Evolutionary conservation across 148 eudicot genomes (phyloP).

Genomic region (Silene latifolia): DNA sequence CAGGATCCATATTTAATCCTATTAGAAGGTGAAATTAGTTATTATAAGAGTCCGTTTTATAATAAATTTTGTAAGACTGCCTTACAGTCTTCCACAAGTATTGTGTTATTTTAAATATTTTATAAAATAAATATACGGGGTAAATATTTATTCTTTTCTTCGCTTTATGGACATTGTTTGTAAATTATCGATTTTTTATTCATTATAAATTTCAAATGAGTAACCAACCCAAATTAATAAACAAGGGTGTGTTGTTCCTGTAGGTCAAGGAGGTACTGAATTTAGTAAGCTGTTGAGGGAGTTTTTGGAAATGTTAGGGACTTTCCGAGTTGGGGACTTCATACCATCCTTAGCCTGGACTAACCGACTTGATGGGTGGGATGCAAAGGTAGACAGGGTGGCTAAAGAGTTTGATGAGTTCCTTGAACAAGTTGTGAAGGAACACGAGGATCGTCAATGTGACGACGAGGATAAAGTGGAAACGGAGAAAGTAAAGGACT

Average conservation of each 20-base stretch:
- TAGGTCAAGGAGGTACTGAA: background rate
- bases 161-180: too few relatives aligned
- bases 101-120: too few relatives aligned
- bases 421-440: conserved; percentile 31
- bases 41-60: too few relatives aligned
- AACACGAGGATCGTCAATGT: conserved; percentile 25
- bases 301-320: conserved; percentile 7
- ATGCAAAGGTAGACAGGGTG: conserved; percentile 28
- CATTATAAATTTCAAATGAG: too few relatives aligned
- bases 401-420: conserved; percentile 41
- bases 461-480: background rate
- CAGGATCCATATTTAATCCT: too few relatives aligned
- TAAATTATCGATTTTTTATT: too few relatives aligned
- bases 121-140: too few relatives aligned
- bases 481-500: conserved; percentile 21
- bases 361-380: conserved; percentile 28
- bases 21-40: too few relatives aligned
- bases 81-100: too few relatives aligned
- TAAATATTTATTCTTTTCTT: too few relatives aligned
- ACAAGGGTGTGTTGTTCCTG: background rate
- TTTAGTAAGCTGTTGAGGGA: conserved; percentile 12
- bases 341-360: conserved; percentile 48
- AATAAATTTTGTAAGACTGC: too few relatives aligned
- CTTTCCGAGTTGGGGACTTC: conserved; percentile 27
- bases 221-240: background rate